Conservation (phyloP, 2,329 filamentous ascomycete species). For the Akanthomyces muscarius region DNA sequence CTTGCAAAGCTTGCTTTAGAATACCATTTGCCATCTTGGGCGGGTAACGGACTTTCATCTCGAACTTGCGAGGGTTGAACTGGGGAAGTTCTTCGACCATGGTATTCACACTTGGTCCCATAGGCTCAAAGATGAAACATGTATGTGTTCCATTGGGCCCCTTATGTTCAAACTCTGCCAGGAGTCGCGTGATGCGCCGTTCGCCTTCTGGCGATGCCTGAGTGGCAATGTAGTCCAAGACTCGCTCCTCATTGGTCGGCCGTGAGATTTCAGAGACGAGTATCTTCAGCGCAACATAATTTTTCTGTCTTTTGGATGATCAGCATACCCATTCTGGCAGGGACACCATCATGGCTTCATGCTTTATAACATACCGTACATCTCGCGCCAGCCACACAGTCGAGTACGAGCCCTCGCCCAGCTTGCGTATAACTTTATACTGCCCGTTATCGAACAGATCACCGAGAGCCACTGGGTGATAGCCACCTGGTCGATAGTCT, state of each 20-base stretch:
- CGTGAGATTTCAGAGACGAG: slow-evolving; percentile 19
- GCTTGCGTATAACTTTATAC: slow-evolving; percentile 41
- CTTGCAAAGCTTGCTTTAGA: slow-evolving; percentile 35
- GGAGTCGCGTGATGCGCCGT: slow-evolving; percentile 30
- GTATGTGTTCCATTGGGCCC: slow-evolving; percentile 31
- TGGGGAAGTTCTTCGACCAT: slow-evolving; percentile 32
- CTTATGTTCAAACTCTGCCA: slow-evolving; percentile 26
- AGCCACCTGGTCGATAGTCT: slow-evolving; percentile 37
- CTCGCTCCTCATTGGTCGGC: slow-evolving; percentile 20
- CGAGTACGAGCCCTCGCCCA: slow-evolving; percentile 41
- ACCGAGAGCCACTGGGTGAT: slow-evolving; percentile 39
- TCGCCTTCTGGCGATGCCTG: slow-evolving; percentile 21
- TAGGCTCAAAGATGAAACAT: slow-evolving; percentile 30
- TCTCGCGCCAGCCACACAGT: slow-evolving; percentile 44
- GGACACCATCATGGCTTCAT: not conserved
- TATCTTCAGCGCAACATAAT: slow-evolving; percentile 27
- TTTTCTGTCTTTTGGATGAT: slow-evolving; percentile 21
- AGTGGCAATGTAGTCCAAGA: slow-evolving; percentile 21
- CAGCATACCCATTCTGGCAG: not conserved
- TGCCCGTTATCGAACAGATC: slow-evolving; percentile 36
- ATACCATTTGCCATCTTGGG: slow-evolving; percentile 37
- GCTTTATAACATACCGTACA: slow-evolving; percentile 22
- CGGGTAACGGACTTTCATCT: slow-evolving; percentile 34
- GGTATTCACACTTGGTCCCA: slow-evolving; percentile 35
- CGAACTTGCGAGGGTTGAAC: slow-evolving; percentile 26